Conservation (phyloP, 257 asterid genomes). For the Ophiorrhiza pumila region DNA sequence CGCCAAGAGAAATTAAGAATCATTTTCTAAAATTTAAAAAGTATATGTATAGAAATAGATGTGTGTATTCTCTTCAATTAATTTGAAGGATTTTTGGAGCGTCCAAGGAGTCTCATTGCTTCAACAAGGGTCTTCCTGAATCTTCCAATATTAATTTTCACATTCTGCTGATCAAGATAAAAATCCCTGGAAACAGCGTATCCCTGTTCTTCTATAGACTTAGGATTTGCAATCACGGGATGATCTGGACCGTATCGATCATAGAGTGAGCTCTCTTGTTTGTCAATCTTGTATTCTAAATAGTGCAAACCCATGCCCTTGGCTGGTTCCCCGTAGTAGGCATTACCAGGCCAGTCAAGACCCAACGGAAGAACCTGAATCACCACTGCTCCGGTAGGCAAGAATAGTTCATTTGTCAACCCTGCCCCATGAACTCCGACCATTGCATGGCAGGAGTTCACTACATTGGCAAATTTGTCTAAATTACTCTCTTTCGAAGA, state of each 20-base stretch:
- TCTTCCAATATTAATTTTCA: constrained; percentile 40
- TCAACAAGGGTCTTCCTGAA: constrained; percentile 48
- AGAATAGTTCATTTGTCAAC: constrained; percentile 50
- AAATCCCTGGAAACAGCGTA: constrained; percentile 26
- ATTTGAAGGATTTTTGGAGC: too few species aligned
- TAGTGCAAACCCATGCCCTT: constrained; percentile 40
- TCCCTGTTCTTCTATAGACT: constrained; percentile 31
- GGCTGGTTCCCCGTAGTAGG: constrained; percentile 47
- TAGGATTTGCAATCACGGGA: constrained; percentile 39
- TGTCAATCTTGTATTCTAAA: constrained; percentile 47
- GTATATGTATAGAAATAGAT: too few species aligned
- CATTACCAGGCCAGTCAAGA: constrained; percentile 38
- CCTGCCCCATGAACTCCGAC: constrained; percentile 72
- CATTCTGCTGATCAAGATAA: constrained; percentile 47
- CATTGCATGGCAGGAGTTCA: constrained; percentile 47
- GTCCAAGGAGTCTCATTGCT: constrained; percentile 34
- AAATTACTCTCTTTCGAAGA: constrained; percentile 26
- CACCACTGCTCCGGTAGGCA: constrained; percentile 44
- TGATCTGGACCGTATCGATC: constrained; percentile 36
- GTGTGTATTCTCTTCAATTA: too few species aligned
- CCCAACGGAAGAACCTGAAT: constrained; percentile 47
- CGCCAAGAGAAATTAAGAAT: too few species aligned
- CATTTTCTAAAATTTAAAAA: too few species aligned
- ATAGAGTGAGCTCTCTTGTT: constrained; percentile 52
- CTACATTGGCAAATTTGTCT: constrained; percentile 21